A percentile compares a stretch with the other conserved stretches of the same genome.
Evolutionary conservation across 2,329 filamentous ascomycete species (phyloP).

Genomic region (Curvularia lunata): DNA sequence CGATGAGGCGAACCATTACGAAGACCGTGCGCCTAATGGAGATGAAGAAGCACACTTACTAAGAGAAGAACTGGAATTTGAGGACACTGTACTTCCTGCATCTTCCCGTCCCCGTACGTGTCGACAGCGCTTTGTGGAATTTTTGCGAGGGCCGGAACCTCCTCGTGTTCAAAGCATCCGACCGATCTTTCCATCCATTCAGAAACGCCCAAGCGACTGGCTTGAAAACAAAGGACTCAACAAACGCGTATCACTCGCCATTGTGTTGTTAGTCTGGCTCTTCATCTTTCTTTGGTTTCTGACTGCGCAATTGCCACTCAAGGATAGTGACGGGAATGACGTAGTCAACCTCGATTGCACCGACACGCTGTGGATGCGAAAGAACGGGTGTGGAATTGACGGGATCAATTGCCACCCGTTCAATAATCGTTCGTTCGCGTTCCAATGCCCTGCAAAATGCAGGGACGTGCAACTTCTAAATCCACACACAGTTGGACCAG

Average conservation of each 20-base stretch:
- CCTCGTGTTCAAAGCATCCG: conserved; percentile 52
- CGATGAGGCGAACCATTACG: conserved; percentile 16
- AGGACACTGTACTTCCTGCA: conserved; percentile 20
- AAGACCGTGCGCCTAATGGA: conserved; percentile 11
- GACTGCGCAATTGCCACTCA: conserved; percentile 61
- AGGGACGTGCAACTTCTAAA: conserved; percentile 69
- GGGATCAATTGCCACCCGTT: conserved; percentile 79
- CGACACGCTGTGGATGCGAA: conserved; percentile 71
- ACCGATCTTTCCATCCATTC: conserved; percentile 67
- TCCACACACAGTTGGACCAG: conserved; percentile 73
- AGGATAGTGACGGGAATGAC: conserved; percentile 69
- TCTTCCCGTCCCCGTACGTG: conserved; percentile 6
- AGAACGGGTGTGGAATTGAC: conserved; percentile 75
- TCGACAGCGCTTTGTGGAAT: conserved; percentile 26
- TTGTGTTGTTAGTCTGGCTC: conserved; percentile 69
- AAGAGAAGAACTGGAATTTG: conserved; percentile 36
- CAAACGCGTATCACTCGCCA: conserved; percentile 61
- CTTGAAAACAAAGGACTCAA: conserved; percentile 56
- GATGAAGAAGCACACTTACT: conserved; percentile 43
- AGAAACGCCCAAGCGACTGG: conserved; percentile 67
- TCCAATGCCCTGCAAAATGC: conserved; percentile 76
- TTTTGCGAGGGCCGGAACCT: conserved; percentile 53
- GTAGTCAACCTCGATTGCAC: conserved; percentile 71
- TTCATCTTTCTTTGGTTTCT: conserved; percentile 70
- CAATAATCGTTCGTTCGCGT: conserved; percentile 69